Evolutionary conservation across 257 asterid genomes (phyloP).

Genomic region (Penstemon davidsonii): DNA sequence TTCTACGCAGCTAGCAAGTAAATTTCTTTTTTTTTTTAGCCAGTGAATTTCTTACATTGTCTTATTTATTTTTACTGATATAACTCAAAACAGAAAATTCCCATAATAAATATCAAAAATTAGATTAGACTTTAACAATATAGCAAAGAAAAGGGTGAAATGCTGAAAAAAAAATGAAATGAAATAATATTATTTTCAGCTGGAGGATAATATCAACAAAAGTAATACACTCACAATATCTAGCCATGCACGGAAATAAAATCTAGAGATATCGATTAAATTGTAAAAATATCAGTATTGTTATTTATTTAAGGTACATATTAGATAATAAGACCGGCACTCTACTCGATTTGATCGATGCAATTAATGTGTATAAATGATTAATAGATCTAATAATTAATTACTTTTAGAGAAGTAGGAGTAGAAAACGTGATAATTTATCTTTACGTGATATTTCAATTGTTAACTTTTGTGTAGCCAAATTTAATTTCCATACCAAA

Average conservation of each 20-base stretch:
- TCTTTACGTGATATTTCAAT: not conserved
- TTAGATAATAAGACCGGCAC: not conserved
- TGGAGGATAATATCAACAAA: no score
- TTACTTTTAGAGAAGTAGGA: not conserved
- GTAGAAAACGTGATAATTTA: not conserved
- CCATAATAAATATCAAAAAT: no score
- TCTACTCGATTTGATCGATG: not conserved
- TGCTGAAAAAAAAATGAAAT: not conserved
- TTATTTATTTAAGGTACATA: not conserved
- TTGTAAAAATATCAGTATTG: not conserved
- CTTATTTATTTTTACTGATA: slow-evolving; percentile 12
- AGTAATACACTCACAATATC: no score
- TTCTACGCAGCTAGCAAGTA: slow-evolving; percentile 6
- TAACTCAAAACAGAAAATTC: not conserved
- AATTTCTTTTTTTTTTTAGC: not conserved
- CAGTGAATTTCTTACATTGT: not conserved
- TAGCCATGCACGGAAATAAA: not conserved
- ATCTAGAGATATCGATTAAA: not conserved
- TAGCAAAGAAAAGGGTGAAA: no score
- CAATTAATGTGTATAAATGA: not conserved
- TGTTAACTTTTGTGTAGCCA: no score
- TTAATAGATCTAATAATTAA: not conserved
- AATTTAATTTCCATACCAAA: not conserved
- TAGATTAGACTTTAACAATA: no score
- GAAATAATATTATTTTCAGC: not conserved